Evolutionary conservation across 257 asterid genomes (phyloP).

Genomic region (Phtheirospermum japonicum): DNA sequence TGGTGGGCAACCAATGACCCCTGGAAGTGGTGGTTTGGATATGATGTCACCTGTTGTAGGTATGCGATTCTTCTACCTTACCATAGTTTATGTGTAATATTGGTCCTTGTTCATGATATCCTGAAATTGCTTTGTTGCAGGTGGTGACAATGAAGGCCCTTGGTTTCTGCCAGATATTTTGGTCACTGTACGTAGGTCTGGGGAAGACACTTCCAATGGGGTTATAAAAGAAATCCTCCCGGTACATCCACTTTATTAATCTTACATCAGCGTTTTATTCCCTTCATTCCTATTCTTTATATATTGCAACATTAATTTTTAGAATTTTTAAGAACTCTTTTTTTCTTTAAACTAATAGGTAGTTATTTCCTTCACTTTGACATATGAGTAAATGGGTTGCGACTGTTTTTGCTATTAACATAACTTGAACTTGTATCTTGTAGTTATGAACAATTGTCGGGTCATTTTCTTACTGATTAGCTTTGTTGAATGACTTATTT

Average conservation of each 20-base stretch:
- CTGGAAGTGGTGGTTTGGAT: conserved; percentile 93
- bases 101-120: background rate
- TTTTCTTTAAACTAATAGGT: background rate
- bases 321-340: too few relatives aligned
- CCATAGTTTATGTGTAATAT: background rate
- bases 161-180: conserved; percentile 79
- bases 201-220: conserved; percentile 64
- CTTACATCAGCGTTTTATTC: background rate
- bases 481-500: too few relatives aligned
- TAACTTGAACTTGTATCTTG: too few relatives aligned
- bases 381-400: too few relatives aligned
- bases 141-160: conserved; percentile 81
- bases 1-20: conserved; percentile 98
- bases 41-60: conserved; percentile 96
- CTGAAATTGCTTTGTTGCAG: conserved; percentile 37
- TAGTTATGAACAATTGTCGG: too few relatives aligned
- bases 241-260: conserved; percentile 38
- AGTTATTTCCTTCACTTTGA: background rate
- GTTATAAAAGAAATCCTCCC: conserved; percentile 72
- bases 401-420: too few relatives aligned
- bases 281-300: background rate
- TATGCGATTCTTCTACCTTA: conserved; percentile 28
- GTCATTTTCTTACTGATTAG: too few relatives aligned
- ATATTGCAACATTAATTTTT: too few relatives aligned
- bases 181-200: conserved; percentile 71